Percentiles rank a stretch among this genome's conserved stretches.
Evolutionary conservation across 805 yeast species (phyloP).

Genomic region (Wickerhamomyces queroliae): DNA sequence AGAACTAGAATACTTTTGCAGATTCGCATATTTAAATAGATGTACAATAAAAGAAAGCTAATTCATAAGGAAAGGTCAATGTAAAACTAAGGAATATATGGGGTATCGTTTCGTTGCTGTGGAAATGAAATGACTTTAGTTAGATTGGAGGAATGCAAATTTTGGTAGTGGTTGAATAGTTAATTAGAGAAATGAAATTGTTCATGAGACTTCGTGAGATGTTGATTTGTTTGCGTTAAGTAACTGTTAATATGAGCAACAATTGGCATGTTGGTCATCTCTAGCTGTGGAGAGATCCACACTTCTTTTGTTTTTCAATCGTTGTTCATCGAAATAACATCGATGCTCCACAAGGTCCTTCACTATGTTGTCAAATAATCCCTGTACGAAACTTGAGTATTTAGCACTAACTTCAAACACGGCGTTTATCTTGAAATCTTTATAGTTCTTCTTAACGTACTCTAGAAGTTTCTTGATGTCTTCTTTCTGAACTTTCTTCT

Average conservation of each 20-base stretch:
- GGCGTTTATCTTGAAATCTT: constrained; percentile 30
- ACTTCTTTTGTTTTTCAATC: constrained; percentile 20
- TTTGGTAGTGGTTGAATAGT: too few species aligned
- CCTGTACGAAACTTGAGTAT: constrained; percentile 31
- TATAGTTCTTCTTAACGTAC: constrained; percentile 24
- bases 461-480: constrained; percentile 29
- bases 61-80: too few species aligned
- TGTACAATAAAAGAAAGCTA: too few species aligned
- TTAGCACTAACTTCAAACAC: constrained; percentile 43
- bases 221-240: too few species aligned
- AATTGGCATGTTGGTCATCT: constrained; percentile 15
- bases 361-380: constrained; percentile 31
- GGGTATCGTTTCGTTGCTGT: too few species aligned
- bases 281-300: constrained; percentile 22
- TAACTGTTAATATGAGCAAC: constrained; percentile 20
- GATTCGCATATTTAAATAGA: too few species aligned
- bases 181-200: too few species aligned
- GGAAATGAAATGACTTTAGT: too few species aligned
- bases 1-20: too few species aligned
- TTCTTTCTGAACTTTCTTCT: constrained; percentile 32
- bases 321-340: constrained; percentile 28
- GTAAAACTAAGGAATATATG: too few species aligned
- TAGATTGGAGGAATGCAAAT: too few species aligned
- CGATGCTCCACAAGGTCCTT: constrained; percentile 35
- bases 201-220: too few species aligned